These are phyloP conservation scores for Pyrrhoderma noxium DNA, from an alignment of 1,284 basidiomycete genomes.

Conservation along the genomic window DNA sequence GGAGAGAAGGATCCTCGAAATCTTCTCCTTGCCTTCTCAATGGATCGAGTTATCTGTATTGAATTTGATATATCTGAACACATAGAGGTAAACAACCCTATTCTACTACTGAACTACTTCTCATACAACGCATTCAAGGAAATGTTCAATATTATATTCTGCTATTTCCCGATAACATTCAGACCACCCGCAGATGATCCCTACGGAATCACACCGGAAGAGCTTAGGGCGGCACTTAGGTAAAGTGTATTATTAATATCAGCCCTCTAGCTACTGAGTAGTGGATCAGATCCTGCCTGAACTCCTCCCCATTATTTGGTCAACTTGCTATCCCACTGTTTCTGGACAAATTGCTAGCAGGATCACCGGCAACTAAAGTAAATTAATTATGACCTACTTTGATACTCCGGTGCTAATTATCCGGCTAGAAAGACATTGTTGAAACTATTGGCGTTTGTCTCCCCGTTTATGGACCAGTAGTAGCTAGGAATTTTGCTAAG, in stretches of 20 bases:
- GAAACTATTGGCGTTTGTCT: conserved; percentile 69
- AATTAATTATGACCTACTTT: background rate
- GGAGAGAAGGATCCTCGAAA: conserved; percentile 99
- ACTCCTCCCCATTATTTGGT: conserved; percentile 79
- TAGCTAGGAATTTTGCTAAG: conserved; percentile 55
- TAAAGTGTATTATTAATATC: conserved; percentile 24
- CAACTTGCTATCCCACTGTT: conserved; percentile 82
- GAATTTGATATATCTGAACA: conserved; percentile 77
- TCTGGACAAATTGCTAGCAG: conserved; percentile 86
- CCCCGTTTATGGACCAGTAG: conserved; percentile 70
- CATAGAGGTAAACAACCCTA: conserved; percentile 58
- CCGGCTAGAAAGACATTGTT: conserved; percentile 70
- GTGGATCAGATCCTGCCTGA: conserved; percentile 47
- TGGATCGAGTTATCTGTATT: conserved; percentile 76
- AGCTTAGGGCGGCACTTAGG: conserved; percentile 75
- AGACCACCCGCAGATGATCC: conserved; percentile 92
- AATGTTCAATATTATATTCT: conserved; percentile 93
- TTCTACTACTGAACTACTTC: background rate
- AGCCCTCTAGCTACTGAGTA: background rate
- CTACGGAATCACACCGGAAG: conserved; percentile 86
- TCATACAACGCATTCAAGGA: conserved; percentile 41
- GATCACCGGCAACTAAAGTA: conserved; percentile 82
- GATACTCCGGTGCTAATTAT: background rate
- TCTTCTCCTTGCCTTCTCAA: conserved; percentile 83
- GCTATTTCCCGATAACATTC: conserved; percentile 99